Conservation (phyloP, 2,329 filamentous ascomycete genomes). For the Clonostachys chloroleuca region DNA sequence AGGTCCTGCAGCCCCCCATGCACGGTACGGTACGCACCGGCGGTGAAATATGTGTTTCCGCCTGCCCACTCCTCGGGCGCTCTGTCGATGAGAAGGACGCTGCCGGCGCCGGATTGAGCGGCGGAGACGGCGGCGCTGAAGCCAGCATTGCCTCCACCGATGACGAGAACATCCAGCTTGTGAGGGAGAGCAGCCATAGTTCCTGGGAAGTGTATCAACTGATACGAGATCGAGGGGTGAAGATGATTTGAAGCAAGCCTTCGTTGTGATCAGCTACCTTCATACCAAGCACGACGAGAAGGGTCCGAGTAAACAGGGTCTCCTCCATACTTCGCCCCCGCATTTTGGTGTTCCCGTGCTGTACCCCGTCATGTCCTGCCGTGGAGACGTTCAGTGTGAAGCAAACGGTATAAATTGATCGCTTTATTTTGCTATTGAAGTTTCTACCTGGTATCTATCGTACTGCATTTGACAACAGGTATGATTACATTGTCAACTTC, state of each 20-base stretch:
- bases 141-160: conserved; percentile 62
- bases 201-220: background rate
- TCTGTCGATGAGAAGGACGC: conserved; percentile 55
- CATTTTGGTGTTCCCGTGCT: too few species aligned
- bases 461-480: too few species aligned
- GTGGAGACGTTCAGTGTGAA: too few species aligned
- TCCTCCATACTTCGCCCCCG: too few species aligned
- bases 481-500: too few species aligned
- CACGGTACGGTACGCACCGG: conserved; percentile 56
- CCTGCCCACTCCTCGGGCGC: conserved; percentile 54
- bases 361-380: too few species aligned
- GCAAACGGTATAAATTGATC: too few species aligned
- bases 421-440: too few species aligned
- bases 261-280: too few species aligned
- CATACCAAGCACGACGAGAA: too few species aligned
- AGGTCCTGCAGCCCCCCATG: conserved; percentile 52
- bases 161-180: conserved; percentile 39
- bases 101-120: conserved; percentile 33
- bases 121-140: conserved; percentile 57
- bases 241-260: background rate
- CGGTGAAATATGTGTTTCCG: conserved; percentile 63
- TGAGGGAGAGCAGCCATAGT: background rate
- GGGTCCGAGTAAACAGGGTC: too few species aligned
- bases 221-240: background rate
- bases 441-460: too few species aligned